Conservation (phyloP, 768 basidiomycete species). For the Boletus coccyginus region DNA sequence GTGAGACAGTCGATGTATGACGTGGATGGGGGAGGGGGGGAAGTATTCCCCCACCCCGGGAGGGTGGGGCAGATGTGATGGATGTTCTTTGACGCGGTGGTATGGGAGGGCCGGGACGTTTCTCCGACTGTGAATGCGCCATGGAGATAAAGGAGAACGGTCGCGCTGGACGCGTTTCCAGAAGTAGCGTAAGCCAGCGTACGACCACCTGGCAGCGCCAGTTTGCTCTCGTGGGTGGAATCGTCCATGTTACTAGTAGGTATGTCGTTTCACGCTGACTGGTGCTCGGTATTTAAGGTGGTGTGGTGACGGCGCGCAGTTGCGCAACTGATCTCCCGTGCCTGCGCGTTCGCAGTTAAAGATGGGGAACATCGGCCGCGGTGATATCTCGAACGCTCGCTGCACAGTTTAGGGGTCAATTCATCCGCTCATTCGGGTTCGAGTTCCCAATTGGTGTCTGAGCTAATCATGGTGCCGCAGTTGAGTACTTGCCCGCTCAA, state of each 20-base stretch:
- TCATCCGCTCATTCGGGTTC: no score
- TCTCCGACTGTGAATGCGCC: constrained; percentile 54
- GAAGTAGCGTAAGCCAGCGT: constrained; percentile 53
- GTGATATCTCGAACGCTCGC: no score
- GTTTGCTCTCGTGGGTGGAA: constrained; percentile 9
- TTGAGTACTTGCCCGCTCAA: constrained; percentile 32
- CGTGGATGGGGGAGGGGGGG: constrained; percentile 33
- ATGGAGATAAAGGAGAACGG: constrained; percentile 53
- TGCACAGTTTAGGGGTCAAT: no score
- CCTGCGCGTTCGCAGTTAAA: neutral
- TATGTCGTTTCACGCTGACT: neutral
- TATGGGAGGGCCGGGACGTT: constrained; percentile 33
- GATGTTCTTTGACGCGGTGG: constrained; percentile 38
- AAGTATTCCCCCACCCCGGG: constrained; percentile 58
- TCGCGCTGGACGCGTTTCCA: constrained; percentile 48
- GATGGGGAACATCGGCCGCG: no score
- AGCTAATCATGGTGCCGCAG: neutral
- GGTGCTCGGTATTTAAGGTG: neutral
- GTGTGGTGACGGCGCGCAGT: no score
- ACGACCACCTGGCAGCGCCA: constrained; percentile 38
- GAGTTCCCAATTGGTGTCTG: no score
- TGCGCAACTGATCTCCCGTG: no score
- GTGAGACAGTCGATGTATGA: constrained; percentile 43
- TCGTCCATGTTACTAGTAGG: no score
- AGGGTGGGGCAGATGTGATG: constrained; percentile 53